Evolutionary conservation across 2,329 filamentous ascomycete genomes (phyloP).

Genomic region (Penicillium glabrum): DNA sequence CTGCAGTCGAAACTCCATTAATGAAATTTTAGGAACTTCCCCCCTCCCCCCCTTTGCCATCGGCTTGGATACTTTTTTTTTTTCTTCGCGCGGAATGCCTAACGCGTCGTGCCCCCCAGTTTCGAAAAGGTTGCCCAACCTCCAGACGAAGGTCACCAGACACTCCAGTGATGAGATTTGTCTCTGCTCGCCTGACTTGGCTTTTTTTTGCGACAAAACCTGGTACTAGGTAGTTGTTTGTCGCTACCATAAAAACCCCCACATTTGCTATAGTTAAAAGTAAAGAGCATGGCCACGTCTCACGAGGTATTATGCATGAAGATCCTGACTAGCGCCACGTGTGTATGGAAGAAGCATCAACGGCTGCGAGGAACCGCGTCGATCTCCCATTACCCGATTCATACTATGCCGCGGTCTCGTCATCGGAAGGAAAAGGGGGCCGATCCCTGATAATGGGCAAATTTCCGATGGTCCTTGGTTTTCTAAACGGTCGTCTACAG

Average conservation of each 20-base stretch:
- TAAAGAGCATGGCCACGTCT: background rate
- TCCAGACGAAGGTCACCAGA: slow-evolving; percentile 11
- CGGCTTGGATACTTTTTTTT: background rate
- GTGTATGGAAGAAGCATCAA: slow-evolving; percentile 36
- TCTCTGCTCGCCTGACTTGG: slow-evolving; percentile 5
- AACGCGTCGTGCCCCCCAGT: slow-evolving; percentile 10
- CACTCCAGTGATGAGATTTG: background rate
- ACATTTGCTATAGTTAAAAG: background rate
- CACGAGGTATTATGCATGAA: slow-evolving; percentile 30
- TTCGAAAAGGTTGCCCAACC: slow-evolving; percentile 6
- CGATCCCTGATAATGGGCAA: slow-evolving; percentile 20
- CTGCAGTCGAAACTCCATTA: slow-evolving; percentile 6
- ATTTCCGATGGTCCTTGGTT: slow-evolving; percentile 16
- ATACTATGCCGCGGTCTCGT: slow-evolving; percentile 7
- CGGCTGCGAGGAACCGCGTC: slow-evolving; percentile 39
- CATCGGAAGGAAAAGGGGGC: background rate
- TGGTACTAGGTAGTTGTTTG: no score
- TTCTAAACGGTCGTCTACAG: slow-evolving; percentile 6
- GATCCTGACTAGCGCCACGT: slow-evolving; percentile 41
- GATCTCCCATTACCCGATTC: slow-evolving; percentile 37
- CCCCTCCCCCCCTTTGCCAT: background rate
- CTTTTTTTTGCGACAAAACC: background rate
- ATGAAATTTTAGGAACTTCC: background rate
- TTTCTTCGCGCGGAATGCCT: slow-evolving; percentile 8
- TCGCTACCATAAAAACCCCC: background rate